phyloP scores from a whole-genome alignment of 345 rosid species.

The Durio zibethinus region DNA sequence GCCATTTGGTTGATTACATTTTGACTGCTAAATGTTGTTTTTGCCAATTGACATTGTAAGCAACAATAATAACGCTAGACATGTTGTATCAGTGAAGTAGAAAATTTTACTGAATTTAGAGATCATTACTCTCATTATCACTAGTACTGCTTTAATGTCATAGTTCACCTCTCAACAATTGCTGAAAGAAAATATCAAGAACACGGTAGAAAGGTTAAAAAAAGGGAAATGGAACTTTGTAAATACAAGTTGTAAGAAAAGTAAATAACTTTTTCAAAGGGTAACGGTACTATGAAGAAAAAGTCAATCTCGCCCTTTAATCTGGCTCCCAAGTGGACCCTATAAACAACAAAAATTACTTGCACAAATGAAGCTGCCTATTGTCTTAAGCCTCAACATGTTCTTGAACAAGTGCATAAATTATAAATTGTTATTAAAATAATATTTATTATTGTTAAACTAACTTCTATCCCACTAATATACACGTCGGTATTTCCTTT shows the following conservation, averaged over 20 bases:
- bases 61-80: constrained; percentile 20
- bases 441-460: no score
- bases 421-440: no score
- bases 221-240: no score
- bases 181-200: no score
- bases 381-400: neutral
- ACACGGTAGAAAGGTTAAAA: no score
- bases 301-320: no score
- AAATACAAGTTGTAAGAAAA: no score
- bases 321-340: no score
- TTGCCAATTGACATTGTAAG: neutral
- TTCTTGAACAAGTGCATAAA: neutral
- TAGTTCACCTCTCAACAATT: neutral
- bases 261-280: no score
- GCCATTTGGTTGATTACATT: neutral
- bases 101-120: constrained; percentile 16
- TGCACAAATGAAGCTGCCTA: neutral
- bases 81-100: constrained; percentile 21
- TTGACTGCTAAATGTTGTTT: constrained; percentile 24
- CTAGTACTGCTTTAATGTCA: neutral
- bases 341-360: neutral
- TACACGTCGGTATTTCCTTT: no score
- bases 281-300: no score
- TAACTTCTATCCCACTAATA: no score
- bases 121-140: neutral